These are phyloP conservation scores for Lepiota venenata DNA, from an alignment of 768 basidiomycete species.

Conservation along the genomic window DNA sequence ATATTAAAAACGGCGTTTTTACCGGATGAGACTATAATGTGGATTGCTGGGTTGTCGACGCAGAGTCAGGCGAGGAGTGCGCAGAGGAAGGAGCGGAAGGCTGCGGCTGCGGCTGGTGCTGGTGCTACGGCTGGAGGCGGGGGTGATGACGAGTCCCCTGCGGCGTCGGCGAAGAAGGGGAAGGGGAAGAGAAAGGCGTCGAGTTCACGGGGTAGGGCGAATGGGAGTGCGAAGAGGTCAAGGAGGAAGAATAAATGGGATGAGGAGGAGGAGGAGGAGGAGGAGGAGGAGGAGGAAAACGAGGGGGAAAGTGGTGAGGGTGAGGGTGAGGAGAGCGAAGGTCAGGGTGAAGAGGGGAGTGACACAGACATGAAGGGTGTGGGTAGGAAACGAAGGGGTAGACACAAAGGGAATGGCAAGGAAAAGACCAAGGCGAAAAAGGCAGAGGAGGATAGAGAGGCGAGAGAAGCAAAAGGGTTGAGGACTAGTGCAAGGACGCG, in stretches of 20 bases:
- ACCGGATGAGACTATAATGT: slow-evolving; percentile 51
- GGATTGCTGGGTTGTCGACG: slow-evolving; percentile 51
- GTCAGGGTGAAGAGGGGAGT: slow-evolving; percentile 2
- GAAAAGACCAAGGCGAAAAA: background rate
- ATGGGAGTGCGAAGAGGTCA: slow-evolving; percentile 11
- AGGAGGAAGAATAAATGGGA: slow-evolving; percentile 13
- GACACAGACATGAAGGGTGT: slow-evolving; percentile 9
- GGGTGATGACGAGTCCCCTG: background rate
- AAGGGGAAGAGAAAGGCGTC: slow-evolving; percentile 7
- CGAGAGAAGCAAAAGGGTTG: slow-evolving; percentile 5
- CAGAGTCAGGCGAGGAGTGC: slow-evolving; percentile 34
- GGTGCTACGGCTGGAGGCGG: background rate
- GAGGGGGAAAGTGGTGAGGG: background rate
- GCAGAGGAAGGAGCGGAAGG: slow-evolving; percentile 51
- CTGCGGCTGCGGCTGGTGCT: slow-evolving; percentile 18
- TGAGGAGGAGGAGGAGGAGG: slow-evolving; percentile 9
- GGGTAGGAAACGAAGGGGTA: background rate
- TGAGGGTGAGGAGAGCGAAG: background rate
- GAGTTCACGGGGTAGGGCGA: background rate
- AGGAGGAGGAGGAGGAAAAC: background rate
- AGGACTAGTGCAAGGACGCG: slow-evolving; percentile 8
- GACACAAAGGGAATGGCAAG: background rate
- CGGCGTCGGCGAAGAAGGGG: background rate
- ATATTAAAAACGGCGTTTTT: slow-evolving; percentile 68
- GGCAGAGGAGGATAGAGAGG: slow-evolving; percentile 6